Evolutionary conservation across 805 yeast genomes (phyloP).

Genomic region (Tetrapisispora iriomotensis): DNA sequence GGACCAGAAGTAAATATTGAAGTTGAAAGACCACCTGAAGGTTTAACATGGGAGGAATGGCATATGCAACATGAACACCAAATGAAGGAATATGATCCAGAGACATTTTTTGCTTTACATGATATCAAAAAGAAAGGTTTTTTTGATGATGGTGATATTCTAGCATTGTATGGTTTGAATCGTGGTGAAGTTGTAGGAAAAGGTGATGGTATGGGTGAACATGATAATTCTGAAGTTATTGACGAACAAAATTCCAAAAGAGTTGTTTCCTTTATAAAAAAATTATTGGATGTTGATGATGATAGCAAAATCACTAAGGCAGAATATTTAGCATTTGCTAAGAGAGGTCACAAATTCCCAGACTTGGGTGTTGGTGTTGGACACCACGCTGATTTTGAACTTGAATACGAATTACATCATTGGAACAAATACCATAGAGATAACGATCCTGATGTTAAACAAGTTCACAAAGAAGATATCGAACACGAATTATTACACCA

Average conservation of each 20-base stretch:
- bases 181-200: slow-evolving; percentile 69
- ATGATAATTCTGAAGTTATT: slow-evolving; percentile 55
- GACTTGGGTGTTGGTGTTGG: slow-evolving; percentile 92
- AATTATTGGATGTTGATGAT: slow-evolving; percentile 51
- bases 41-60: slow-evolving; percentile 67
- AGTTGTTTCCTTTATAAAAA: slow-evolving; percentile 47
- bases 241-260: slow-evolving; percentile 42
- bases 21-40: slow-evolving; percentile 39
- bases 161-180: slow-evolving; percentile 70
- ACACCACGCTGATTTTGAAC: slow-evolving; percentile 88
- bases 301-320: slow-evolving; percentile 57
- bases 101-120: slow-evolving; percentile 70
- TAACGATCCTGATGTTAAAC: slow-evolving; percentile 70
- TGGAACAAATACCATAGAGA: slow-evolving; percentile 76
- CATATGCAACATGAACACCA: slow-evolving; percentile 90
- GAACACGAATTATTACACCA: slow-evolving; percentile 81
- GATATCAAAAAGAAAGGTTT: slow-evolving; percentile 54
- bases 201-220: slow-evolving; percentile 84
- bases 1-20: slow-evolving; percentile 24
- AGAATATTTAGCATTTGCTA: slow-evolving; percentile 59
- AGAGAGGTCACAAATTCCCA: slow-evolving; percentile 65
- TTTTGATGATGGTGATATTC: slow-evolving; percentile 51
- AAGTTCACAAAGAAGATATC: slow-evolving; percentile 78
- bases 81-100: slow-evolving; percentile 61
- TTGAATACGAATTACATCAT: slow-evolving; percentile 89